phyloP scores from a whole-genome alignment of 2,329 filamentous ascomycete species.

The Exophiala calicioides region DNA sequence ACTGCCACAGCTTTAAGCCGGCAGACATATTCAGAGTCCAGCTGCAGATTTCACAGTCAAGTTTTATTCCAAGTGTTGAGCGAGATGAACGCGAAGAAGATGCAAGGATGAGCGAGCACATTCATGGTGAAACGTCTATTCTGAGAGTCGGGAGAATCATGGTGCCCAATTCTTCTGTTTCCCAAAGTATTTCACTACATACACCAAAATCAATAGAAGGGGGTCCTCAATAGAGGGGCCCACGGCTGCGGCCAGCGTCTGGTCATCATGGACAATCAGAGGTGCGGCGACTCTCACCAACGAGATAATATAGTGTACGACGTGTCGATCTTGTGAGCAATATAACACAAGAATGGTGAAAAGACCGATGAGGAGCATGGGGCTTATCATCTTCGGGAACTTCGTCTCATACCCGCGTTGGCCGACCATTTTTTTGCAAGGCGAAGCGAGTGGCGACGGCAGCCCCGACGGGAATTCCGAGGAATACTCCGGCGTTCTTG shows the following conservation, averaged over 20 bases:
- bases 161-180: constrained; percentile 9
- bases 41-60: constrained; percentile 43
- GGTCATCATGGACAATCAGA: too few species aligned
- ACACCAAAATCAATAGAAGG: constrained; percentile 74
- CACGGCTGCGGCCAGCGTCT: too few species aligned
- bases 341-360: constrained; percentile 88
- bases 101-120: background rate
- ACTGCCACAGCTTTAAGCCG: constrained; percentile 39
- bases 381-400: constrained; percentile 70
- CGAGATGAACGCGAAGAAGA: constrained; percentile 35
- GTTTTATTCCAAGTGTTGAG: constrained; percentile 45
- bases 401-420: constrained; percentile 64
- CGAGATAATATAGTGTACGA: constrained; percentile 79
- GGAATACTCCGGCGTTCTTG: constrained; percentile 77
- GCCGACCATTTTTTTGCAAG: constrained; percentile 60
- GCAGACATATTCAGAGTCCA: constrained; percentile 34
- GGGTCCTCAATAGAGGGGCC: too few species aligned
- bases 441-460: constrained; percentile 71
- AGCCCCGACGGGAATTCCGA: constrained; percentile 79
- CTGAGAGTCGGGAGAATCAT: constrained; percentile 1
- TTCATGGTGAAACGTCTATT: background rate
- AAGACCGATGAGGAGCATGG: constrained; percentile 77
- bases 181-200: constrained; percentile 61
- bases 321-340: constrained; percentile 73
- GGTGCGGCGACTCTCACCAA: constrained; percentile 81